These are phyloP conservation scores for Obelidium mucronatum DNA, from an alignment of 192 early-diverging fungal genomes.

Conservation along the genomic window DNA sequence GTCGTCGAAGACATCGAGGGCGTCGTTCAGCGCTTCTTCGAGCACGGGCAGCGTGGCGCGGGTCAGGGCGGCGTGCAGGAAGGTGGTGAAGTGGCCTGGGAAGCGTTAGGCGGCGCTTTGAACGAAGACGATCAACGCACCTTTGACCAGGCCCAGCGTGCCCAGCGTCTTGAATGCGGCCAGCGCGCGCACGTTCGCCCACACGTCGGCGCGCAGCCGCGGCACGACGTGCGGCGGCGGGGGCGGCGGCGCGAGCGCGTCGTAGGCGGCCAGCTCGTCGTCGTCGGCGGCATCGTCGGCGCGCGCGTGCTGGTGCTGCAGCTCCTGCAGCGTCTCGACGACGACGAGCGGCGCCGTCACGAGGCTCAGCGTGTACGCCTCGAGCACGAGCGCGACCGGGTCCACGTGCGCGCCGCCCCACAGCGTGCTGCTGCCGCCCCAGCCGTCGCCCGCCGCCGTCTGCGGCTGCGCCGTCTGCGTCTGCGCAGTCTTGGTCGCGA, in stretches of 20 bases:
- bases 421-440: not conserved
- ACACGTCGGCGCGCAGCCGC: constrained; percentile 43
- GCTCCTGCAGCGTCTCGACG: constrained; percentile 54
- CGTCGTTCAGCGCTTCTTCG: constrained; percentile 89
- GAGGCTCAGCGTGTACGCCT: constrained; percentile 49
- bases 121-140: constrained; percentile 13
- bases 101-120: not conserved
- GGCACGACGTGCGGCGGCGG: constrained; percentile 6
- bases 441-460: not conserved
- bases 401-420: constrained; percentile 1
- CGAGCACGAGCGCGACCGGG: constrained; percentile 22
- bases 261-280: constrained; percentile 34
- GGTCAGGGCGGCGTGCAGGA: constrained; percentile 77
- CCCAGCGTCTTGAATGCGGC: constrained; percentile 47
- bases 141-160: constrained; percentile 47
- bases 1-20: constrained; percentile 91
- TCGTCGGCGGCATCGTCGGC: not conserved
- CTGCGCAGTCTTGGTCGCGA: not conserved
- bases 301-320: constrained; percentile 42
- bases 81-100: constrained; percentile 79
- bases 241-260: constrained; percentile 11
- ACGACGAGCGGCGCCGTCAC: constrained; percentile 55
- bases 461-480: not conserved
- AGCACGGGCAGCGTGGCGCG: constrained; percentile 82
- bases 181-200: constrained; percentile 48